Conservation (phyloP, 176 grass and related monocot genomes). For the Musa beccarii region DNA sequence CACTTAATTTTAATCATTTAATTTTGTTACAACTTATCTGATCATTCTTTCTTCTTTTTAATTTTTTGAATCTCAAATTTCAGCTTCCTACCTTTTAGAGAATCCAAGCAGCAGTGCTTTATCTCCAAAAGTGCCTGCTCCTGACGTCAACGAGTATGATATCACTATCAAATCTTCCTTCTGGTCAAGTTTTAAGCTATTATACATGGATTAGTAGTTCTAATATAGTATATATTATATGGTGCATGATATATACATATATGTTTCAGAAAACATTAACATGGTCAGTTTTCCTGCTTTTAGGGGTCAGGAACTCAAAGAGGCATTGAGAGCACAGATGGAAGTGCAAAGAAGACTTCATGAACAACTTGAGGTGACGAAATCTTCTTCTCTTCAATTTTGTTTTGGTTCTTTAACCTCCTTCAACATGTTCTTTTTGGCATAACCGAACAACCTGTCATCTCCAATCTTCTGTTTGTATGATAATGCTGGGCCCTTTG, state of each 20-base stretch:
- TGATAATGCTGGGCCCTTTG: no score
- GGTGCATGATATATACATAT: neutral
- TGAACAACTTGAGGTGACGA: slow-evolving; percentile 39
- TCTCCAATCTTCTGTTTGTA: neutral
- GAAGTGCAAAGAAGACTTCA: slow-evolving; percentile 42
- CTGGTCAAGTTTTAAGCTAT: neutral
- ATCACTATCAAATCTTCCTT: neutral
- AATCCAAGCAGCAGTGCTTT: slow-evolving; percentile 62
- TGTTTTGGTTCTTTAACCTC: neutral
- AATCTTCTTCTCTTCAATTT: neutral
- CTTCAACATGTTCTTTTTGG: neutral
- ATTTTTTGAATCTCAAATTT: slow-evolving; percentile 11
- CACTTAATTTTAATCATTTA: neutral
- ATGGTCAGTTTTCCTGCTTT: slow-evolving; percentile 21
- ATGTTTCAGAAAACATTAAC: slow-evolving; percentile 8
- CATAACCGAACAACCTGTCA: no score
- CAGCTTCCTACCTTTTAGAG: slow-evolving; percentile 82
- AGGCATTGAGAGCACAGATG: slow-evolving; percentile 47
- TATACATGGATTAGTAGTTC: neutral
- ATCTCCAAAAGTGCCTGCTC: slow-evolving; percentile 62
- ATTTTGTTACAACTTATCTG: no score
- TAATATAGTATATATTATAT: neutral
- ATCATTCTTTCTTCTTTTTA: neutral
- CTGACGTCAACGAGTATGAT: slow-evolving; percentile 82
- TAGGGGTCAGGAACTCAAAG: slow-evolving; percentile 67